Conservation (phyloP, 1,284 basidiomycete genomes). For the Earliella scabrosa region DNA sequence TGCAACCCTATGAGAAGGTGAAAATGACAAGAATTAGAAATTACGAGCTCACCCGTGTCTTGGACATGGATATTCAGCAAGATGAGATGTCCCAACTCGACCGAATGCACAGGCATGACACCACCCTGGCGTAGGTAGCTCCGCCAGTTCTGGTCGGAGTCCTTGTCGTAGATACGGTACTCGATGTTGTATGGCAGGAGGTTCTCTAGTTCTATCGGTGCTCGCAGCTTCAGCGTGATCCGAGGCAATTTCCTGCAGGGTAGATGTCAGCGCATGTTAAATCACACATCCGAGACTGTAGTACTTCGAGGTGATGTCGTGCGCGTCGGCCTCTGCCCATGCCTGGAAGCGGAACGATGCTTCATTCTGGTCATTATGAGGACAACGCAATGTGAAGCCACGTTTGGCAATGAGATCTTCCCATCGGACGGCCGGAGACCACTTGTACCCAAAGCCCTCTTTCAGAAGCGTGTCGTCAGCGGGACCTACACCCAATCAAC, state of each 20-base stretch:
- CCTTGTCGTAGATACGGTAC: slow-evolving; percentile 96
- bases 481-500: no score
- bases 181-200: slow-evolving; percentile 94
- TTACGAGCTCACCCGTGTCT: slow-evolving; percentile 70
- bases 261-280: slow-evolving; percentile 3
- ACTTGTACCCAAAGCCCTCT: slow-evolving; percentile 96
- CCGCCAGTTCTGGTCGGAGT: slow-evolving; percentile 90
- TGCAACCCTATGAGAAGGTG: slow-evolving; percentile 32
- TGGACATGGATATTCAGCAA: slow-evolving; percentile 92
- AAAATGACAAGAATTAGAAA: not conserved
- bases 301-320: slow-evolving; percentile 66
- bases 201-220: slow-evolving; percentile 97
- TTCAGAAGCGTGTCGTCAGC: no score
- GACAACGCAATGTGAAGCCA: slow-evolving; percentile 85
- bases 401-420: slow-evolving; percentile 87
- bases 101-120: slow-evolving; percentile 95
- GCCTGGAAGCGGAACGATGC: slow-evolving; percentile 96
- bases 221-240: slow-evolving; percentile 87
- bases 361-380: slow-evolving; percentile 81
- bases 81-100: slow-evolving; percentile 92
- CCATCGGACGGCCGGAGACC: slow-evolving; percentile 91
- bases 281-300: slow-evolving; percentile 18
- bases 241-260: slow-evolving; percentile 79
- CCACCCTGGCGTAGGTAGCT: slow-evolving; percentile 95
- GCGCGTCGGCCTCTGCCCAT: slow-evolving; percentile 82